Evolutionary conservation across 305 asterid genomes (phyloP), one percentile per base, ranked within the genome.

Genomic region (Fraxinus platypoda): DNA sequence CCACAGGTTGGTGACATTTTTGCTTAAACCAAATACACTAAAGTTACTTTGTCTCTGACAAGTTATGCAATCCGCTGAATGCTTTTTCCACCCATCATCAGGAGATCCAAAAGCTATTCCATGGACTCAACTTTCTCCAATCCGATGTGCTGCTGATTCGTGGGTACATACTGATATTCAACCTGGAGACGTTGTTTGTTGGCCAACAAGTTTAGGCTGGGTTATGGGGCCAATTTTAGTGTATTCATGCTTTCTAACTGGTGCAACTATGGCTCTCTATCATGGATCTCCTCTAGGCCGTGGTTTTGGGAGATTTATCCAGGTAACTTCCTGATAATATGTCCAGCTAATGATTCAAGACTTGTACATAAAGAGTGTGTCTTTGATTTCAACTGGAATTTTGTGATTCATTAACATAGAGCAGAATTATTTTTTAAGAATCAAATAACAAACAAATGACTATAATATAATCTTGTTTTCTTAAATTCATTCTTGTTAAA

Each of bases 121-220:
- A 30, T 95, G 98, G 99, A 92, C 98, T 64, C 99, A 94, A 35
- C 94, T 91, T 86, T 89, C 97, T 87, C 98, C 99, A 38, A 94
- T 95, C 71, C 91, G 98, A 15, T 86, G 91, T 75, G 91, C 94
- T 88, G 92, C 97, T 79, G 99, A 95, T 86, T 77, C 98, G 73
- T 95, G 97, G 98, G 83, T 92, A 49, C 97, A 90, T 87, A 68
- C 82, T 28, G 90, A 90, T 82, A 83, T 88, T 85, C 90, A 86
- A 88, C 75, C 84, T 46, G 97, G 95, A 77, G 98, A 95, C 83
- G 89, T 92, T 34, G 76, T 83, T 80, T 95, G 99, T 88, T 95
- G 97, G 97, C 99, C 99, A 4, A 95, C 99, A 52, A 95, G 92
- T 87, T 90, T 95, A 85, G 99, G 99, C 85, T 95, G 99, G 99